These are phyloP conservation scores for Botryotinia calthae DNA, from an alignment of 2,329 filamentous ascomycete genomes.

Conservation along the genomic window DNA sequence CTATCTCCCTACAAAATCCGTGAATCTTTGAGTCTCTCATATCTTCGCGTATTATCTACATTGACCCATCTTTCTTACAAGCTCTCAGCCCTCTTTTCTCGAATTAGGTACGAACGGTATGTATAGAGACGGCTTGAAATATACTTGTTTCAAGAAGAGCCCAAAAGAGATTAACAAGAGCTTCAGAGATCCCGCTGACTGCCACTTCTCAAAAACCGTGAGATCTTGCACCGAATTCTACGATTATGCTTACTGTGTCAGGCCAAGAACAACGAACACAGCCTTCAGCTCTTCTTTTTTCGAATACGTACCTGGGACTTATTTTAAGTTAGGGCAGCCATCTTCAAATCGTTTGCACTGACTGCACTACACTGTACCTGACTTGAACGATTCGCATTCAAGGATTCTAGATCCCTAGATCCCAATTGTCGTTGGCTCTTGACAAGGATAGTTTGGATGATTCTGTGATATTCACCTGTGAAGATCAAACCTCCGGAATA, in stretches of 20 bases:
- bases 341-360: not conserved
- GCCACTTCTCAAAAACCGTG: slow-evolving; percentile 1
- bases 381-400: slow-evolving; percentile 19
- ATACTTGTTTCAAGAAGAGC: slow-evolving; percentile 3
- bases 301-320: not conserved
- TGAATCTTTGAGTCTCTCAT: not conserved
- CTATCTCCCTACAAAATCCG: slow-evolving; percentile 8
- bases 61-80: slow-evolving; percentile 1
- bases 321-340: slow-evolving; percentile 2
- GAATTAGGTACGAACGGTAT: not conserved
- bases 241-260: slow-evolving; percentile 18
- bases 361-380: slow-evolving; percentile 16
- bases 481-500: not conserved
- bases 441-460: slow-evolving; percentile 12
- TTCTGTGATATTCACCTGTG: not conserved
- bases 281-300: slow-evolving; percentile 16
- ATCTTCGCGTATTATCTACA: not conserved
- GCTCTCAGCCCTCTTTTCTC: not conserved
- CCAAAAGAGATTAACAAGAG: not conserved
- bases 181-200: not conserved
- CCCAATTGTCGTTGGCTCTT: slow-evolving; percentile 10
- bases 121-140: not conserved
- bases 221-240: slow-evolving; percentile 13
- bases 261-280: slow-evolving; percentile 16
- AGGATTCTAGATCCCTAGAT: slow-evolving; percentile 20